Conservation (phyloP, 1,284 basidiomycete genomes). For the Schizopora paradoxa region DNA sequence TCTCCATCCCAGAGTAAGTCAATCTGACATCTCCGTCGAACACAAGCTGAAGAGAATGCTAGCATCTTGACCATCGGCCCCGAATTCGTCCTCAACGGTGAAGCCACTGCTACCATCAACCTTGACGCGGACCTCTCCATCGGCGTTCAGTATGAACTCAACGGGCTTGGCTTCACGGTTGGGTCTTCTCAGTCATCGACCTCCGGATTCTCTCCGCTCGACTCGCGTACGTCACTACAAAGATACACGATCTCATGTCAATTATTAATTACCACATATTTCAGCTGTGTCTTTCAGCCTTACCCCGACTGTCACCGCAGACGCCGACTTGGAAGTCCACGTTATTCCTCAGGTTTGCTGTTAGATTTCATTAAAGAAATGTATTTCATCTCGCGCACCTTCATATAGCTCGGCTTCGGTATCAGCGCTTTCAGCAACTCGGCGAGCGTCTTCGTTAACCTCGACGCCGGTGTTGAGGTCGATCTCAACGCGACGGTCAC, state of each 20-base stretch:
- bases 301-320: conserved; percentile 34
- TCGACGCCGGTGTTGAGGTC: conserved; percentile 34
- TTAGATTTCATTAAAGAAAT: background rate
- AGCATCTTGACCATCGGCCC: conserved; percentile 34
- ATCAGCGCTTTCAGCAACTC: conserved; percentile 35
- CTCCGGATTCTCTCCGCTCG: conserved; percentile 22
- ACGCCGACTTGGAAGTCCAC: conserved; percentile 39
- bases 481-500: conserved; percentile 25
- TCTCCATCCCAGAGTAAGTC: conserved; percentile 35
- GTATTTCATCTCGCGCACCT: background rate
- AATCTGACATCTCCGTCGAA: background rate
- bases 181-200: conserved; percentile 1
- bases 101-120: conserved; percentile 20
- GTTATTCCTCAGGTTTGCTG: conserved; percentile 40
- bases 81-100: conserved; percentile 27
- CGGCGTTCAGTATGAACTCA: conserved; percentile 6
- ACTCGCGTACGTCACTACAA: conserved; percentile 39
- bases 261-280: background rate
- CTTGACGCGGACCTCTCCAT: conserved; percentile 9
- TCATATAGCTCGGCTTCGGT: conserved; percentile 34
- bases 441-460: conserved; percentile 38
- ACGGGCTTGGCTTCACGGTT: conserved; percentile 9
- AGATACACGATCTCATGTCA: too few species aligned
- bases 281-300: conserved; percentile 39
- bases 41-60: conserved; percentile 1